Evolutionary conservation across 2,329 filamentous ascomycete genomes (phyloP), one percentile per base, ranked within the genome.

Genomic region (Cryphonectria naterciae): DNA sequence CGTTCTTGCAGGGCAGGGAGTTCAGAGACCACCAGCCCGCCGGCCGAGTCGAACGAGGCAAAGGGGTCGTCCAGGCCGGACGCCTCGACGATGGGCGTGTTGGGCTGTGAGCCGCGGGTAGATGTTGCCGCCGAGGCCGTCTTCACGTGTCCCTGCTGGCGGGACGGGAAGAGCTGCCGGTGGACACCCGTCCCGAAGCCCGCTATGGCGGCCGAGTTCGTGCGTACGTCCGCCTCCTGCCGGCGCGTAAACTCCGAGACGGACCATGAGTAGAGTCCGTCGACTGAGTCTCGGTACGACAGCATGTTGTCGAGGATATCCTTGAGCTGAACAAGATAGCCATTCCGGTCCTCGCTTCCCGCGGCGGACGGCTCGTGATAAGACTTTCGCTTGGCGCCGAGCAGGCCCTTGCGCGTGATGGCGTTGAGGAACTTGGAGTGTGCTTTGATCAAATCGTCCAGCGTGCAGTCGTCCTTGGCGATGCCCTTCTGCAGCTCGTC

Each of bases 271-370:
- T 98, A 99, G 10, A 99, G 87, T 0, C 94, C 93, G 77, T 99
- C 96, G 52, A 99, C 94, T 19, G 91, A 93, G 79, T 98, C 95
- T 76, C 95, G 93, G 81, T 98, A 99, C 54, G 89, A 88, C 54
- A 99, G 90, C 95, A 99, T 99, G 70, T 92, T 91, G 77, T 96
- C 95, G 64, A 99, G 86, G 35, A 99, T 91, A 77, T 98, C 94
- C 79, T 97, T 93, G 1, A 99, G 88, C 80, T 99, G 96, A 62
- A 91, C 88, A 74, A 97, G 93, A 82, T 98, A 98, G 69, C 91
- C 91, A 73, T 91, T 89, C 73, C 86, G 82, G 74, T 94, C 92
- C 75, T 94, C 92, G 67, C 88, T 87, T 71, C 71, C 75, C 73
- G 82, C 73, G 60, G 76, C 80, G 37, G 37, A 39, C 11, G 80